phyloP scores from a whole-genome alignment of 1,284 basidiomycete genomes.

The Cryptococcus hybrid region DNA sequence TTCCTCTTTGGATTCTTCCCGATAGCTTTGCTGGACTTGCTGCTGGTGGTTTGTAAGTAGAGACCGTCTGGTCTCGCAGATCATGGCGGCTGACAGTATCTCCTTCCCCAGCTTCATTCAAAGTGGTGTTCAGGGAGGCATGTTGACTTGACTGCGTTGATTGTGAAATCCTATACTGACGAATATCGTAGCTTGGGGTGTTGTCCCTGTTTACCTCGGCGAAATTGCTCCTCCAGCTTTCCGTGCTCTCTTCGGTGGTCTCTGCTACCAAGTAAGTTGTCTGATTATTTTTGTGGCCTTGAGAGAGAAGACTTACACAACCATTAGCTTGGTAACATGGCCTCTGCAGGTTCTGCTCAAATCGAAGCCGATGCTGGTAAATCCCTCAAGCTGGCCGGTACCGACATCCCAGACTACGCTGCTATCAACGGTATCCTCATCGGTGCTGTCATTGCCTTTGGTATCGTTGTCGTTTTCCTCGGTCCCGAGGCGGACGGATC shows the following conservation, averaged over 20 bases:
- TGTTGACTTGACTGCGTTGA: too few species aligned
- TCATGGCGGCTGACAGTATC: background rate
- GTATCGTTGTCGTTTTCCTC: conserved; percentile 52
- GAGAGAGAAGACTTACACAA: background rate
- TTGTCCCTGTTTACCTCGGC: conserved; percentile 59
- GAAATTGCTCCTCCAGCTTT: conserved; percentile 79
- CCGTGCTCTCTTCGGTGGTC: conserved; percentile 87
- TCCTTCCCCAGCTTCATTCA: conserved; percentile 60
- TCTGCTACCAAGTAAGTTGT: conserved; percentile 77
- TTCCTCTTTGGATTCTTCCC: conserved; percentile 78
- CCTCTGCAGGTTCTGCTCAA: conserved; percentile 81
- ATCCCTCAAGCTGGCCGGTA: conserved; percentile 42
- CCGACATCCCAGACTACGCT: conserved; percentile 70
- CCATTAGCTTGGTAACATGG: conserved; percentile 60
- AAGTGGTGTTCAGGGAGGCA: conserved; percentile 70
- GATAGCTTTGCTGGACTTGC: conserved; percentile 43
- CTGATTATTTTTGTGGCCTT: background rate
- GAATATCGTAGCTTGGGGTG: conserved; percentile 53
- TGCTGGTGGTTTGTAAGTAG: conserved; percentile 35
- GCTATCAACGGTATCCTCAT: conserved; percentile 80
- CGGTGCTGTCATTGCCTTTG: conserved; percentile 54
- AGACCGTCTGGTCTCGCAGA: background rate
- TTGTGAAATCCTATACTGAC: conserved; percentile 5
- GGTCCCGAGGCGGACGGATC: conserved; percentile 62
- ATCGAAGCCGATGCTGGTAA: conserved; percentile 75